Percentiles rank a stretch among this genome's conserved stretches.
These are phyloP conservation scores for Colletotrichum horii DNA, from an alignment of 2,329 filamentous ascomycete genomes.

Conservation along the genomic window DNA sequence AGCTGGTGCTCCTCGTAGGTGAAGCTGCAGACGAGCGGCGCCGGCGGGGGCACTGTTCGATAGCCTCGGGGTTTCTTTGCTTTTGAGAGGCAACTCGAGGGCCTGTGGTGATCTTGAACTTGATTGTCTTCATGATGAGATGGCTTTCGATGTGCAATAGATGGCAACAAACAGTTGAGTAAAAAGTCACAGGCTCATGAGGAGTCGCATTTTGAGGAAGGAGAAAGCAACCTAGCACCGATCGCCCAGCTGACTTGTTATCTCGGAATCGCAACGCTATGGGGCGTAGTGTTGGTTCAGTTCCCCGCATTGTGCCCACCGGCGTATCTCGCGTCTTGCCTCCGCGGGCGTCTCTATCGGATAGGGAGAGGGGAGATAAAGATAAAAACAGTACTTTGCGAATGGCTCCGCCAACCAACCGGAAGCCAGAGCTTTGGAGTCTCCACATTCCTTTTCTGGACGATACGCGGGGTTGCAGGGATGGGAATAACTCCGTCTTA, in stretches of 20 bases:
- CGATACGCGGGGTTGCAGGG: neutral
- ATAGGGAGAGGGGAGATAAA: neutral
- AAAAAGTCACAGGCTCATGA: neutral
- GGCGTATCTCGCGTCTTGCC: neutral
- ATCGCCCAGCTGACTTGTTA: neutral
- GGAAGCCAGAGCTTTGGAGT: accelerated
- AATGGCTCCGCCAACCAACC: neutral
- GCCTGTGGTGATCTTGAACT: neutral
- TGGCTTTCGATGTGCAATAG: neutral
- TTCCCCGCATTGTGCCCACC: neutral
- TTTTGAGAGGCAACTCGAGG: neutral
- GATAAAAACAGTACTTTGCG: neutral
- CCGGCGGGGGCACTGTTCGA: neutral
- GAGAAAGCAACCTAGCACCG: neutral
- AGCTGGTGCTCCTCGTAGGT: neutral
- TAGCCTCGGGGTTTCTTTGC: accelerated
- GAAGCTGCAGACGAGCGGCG: neutral
- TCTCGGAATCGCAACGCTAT: neutral
- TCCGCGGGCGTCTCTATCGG: neutral
- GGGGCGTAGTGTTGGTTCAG: neutral
- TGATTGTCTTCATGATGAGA: neutral
- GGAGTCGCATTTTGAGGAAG: neutral
- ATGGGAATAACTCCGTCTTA: neutral
- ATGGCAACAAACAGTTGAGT: neutral
- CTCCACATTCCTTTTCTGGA: neutral